A percentile compares a stretch with the other conserved stretches of the same genome.
Evolutionary conservation across 352 stramenopile species (phyloP).

Genomic region (Lagenidium sp.): DNA sequence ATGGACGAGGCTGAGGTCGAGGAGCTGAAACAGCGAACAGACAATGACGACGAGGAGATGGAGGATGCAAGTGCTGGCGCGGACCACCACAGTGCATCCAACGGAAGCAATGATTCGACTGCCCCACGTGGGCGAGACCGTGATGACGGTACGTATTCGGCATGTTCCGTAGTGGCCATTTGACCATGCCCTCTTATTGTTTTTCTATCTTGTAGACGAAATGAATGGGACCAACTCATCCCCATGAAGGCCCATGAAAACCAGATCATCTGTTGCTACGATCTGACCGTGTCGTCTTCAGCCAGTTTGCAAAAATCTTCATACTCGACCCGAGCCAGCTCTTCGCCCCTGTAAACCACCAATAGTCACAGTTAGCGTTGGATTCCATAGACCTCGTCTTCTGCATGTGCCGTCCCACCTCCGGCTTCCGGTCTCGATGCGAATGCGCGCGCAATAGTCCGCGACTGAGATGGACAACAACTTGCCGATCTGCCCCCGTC

Average conservation of each 20-base stretch:
- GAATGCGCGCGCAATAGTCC: conserved; percentile 55
- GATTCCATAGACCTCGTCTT: too few relatives aligned
- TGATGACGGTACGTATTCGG: too few relatives aligned
- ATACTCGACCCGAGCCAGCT: conserved; percentile 68
- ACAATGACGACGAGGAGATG: conserved; percentile 72
- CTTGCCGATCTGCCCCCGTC: conserved; percentile 43
- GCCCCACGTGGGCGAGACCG: too few relatives aligned
- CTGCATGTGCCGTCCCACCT: conserved; percentile 26
- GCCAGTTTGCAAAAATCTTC: conserved; percentile 75
- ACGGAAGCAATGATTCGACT: neutral
- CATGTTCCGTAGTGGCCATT: too few relatives aligned
- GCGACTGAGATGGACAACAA: conserved; percentile 66
- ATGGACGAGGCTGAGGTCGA: conserved; percentile 58
- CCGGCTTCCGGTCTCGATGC: conserved; percentile 47
- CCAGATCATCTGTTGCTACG: neutral
- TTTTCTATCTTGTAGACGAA: too few relatives aligned
- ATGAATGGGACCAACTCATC: too few relatives aligned
- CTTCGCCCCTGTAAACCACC: conserved; percentile 29
- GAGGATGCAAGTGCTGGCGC: conserved; percentile 19
- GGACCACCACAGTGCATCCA: conserved; percentile 13
- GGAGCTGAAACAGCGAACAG: conserved; percentile 23
- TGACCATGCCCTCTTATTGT: too few relatives aligned
- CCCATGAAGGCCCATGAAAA: too few relatives aligned
- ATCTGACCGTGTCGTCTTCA: conserved; percentile 20
- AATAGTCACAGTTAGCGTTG: too few relatives aligned